Conservation (phyloP, 1,284 basidiomycete genomes). For the Microstroma glucosiphilum region DNA sequence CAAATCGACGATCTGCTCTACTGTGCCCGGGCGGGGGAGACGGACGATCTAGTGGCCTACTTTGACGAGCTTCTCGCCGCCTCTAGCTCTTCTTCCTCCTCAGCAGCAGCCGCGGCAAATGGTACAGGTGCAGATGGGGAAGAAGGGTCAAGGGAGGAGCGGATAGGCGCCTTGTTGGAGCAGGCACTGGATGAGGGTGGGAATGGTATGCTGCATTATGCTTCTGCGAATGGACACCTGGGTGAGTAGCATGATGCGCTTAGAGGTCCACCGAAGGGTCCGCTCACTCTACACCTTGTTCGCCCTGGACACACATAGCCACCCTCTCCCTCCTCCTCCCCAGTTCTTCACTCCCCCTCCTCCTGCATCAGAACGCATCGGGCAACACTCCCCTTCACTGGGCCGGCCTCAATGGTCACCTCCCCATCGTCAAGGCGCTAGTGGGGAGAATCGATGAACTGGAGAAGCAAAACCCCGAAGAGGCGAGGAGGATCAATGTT, state of each 20-base stretch:
- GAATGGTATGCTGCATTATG: slow-evolving; percentile 43
- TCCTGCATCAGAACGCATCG: slow-evolving; percentile 36
- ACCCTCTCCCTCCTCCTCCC: slow-evolving; percentile 31
- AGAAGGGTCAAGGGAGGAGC: background rate
- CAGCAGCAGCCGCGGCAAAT: too few relatives aligned
- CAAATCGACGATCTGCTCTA: slow-evolving; percentile 46
- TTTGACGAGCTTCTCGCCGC: slow-evolving; percentile 19
- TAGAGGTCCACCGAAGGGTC: too few relatives aligned
- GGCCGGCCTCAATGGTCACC: slow-evolving; percentile 48
- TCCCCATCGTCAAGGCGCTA: slow-evolving; percentile 29
- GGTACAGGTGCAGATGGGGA: background rate
- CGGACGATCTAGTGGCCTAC: slow-evolving; percentile 26
- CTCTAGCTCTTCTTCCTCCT: background rate
- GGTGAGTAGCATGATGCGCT: slow-evolving; percentile 18
- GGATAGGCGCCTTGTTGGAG: background rate
- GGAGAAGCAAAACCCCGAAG: slow-evolving; percentile 18
- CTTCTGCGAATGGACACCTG: slow-evolving; percentile 42
- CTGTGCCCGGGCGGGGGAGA: slow-evolving; percentile 41
- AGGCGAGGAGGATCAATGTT: slow-evolving; percentile 14
- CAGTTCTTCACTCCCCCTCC: slow-evolving; percentile 14
- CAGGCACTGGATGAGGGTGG: slow-evolving; percentile 11
- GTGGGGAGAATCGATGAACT: slow-evolving; percentile 34
- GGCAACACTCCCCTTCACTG: slow-evolving; percentile 50
- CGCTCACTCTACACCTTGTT: too few relatives aligned
- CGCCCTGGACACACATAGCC: slow-evolving; percentile 5